Percentiles rank a stretch among this genome's conserved stretches.
These are phyloP conservation scores for Suillus plorans DNA, from an alignment of 768 basidiomycete species.

Conservation along the genomic window DNA sequence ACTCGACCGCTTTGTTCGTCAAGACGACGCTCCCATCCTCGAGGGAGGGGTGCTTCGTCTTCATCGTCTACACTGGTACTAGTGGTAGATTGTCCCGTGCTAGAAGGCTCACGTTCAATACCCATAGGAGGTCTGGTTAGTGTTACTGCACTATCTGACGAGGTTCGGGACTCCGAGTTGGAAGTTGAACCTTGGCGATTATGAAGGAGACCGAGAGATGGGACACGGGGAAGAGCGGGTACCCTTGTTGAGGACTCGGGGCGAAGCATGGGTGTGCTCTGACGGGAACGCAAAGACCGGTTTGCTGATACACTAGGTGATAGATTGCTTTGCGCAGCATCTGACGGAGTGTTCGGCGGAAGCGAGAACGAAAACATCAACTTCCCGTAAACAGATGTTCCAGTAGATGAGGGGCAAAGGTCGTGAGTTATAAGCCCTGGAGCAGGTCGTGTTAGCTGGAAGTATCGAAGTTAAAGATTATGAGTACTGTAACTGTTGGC, in stretches of 20 bases:
- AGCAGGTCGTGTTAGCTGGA: conserved; percentile 7
- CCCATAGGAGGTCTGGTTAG: conserved; percentile 16
- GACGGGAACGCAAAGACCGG: conserved; percentile 14
- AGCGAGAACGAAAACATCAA: conserved; percentile 64
- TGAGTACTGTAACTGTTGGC: conserved; percentile 44
- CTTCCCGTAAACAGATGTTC: conserved; percentile 72
- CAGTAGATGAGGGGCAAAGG: conserved; percentile 29
- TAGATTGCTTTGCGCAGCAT: conserved; percentile 16
- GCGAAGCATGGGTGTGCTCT: conserved; percentile 26
- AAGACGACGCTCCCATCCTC: conserved; percentile 81
- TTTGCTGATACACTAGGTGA: conserved; percentile 16
- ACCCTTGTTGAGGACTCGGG: conserved; percentile 18
- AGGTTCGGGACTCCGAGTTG: conserved; percentile 7
- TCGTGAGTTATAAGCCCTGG: conserved; percentile 74
- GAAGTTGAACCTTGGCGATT: not conserved
- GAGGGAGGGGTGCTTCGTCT: conserved; percentile 62
- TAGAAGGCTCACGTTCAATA: conserved; percentile 13
- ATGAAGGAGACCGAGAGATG: conserved; percentile 14
- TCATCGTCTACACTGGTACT: conserved; percentile 44
- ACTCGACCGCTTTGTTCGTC: conserved; percentile 63
- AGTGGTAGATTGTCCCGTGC: conserved; percentile 8
- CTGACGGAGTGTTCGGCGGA: conserved; percentile 31
- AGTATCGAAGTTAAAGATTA: conserved; percentile 6
- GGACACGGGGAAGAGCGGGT: conserved; percentile 18
- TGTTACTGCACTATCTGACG: conserved; percentile 5